Evolutionary conservation across 225 moss, liverwort and hornwort genomes (phyloP), one percentile per base, ranked within the genome.

Genomic region (Polytrichum formosum): DNA sequence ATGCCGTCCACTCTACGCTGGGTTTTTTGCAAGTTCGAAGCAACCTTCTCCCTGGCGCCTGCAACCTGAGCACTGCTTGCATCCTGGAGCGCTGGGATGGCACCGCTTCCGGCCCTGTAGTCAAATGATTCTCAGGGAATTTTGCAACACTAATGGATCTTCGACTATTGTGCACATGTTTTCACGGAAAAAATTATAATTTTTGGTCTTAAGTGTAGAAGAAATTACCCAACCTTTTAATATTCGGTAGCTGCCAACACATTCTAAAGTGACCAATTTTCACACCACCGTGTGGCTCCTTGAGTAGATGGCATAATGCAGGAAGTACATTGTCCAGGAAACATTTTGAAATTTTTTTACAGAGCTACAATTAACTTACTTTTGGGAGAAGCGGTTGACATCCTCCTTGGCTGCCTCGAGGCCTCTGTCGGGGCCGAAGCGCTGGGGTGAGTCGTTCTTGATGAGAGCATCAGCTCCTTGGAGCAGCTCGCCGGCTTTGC

Each of bases 401-500:
- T 79, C 75, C 23, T 63, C 71, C 27, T 18, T 16, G 7, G 73
- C 73, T 5, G 70, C 76, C 56, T 78, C 81, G 13, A 74, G 60
- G 6, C 83, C 81, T 5, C 17, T 37, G 72, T 64, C 77, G 6
- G 81, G 81, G 4, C 87, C 87, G 28, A 77, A 84, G 1, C 87
- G 81, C 64, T 67, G 53, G 2, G 87, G 87, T 0, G 87, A 84
- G 70, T 87, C 87, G 65, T 84, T 81, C 67, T 81, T 75, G 62
- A 84, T 84, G 26, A 87, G 60, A 0, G 61, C 4, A 25, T 87
- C 87, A 1, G 84, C 87, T 0, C 66, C 31, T 1, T 81, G 66
- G 67, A 87, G 74, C 74, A 87, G 63, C 70, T 87, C 68, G 0
- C 77, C 84, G 0, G 87, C 87, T 70, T 87, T 87, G 18, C 76